A percentile compares a stretch with the other conserved stretches of the same genome.
These are phyloP conservation scores for Colletotrichum simmondsii DNA, from an alignment of 2,329 filamentous ascomycete genomes.

Conservation along the genomic window DNA sequence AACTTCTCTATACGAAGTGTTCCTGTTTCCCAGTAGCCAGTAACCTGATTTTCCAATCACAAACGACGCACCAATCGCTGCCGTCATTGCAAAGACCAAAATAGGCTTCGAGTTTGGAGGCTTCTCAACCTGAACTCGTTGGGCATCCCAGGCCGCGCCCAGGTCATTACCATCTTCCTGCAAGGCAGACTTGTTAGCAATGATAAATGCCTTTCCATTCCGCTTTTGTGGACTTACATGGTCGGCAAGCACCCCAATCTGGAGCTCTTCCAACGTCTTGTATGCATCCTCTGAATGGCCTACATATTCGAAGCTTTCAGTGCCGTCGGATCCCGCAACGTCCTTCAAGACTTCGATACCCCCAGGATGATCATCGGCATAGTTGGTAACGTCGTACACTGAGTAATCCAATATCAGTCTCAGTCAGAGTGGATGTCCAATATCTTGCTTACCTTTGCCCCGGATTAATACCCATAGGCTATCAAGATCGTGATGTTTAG, in stretches of 20 bases:
- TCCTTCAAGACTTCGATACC: slow-evolving; percentile 18
- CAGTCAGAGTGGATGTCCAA: background rate
- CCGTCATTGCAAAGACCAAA: background rate
- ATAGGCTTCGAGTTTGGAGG: no score
- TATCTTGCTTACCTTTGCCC: background rate
- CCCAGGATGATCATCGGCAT: slow-evolving; percentile 12
- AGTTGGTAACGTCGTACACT: background rate
- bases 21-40: background rate
- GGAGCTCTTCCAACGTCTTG: background rate
- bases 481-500: background rate
- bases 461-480: slow-evolving; percentile 9
- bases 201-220: no score
- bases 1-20: no score
- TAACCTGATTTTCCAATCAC: background rate
- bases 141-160: background rate
- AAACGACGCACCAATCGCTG: background rate
- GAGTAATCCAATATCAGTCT: background rate
- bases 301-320: slow-evolving; percentile 27
- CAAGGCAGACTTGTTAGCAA: no score
- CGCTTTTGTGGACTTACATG: background rate
- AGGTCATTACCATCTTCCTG: background rate
- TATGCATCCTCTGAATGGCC: slow-evolving; percentile 7
- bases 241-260: background rate
- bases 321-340: slow-evolving; percentile 11
- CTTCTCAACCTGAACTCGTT: background rate